Evolutionary conservation across 345 rosid species (phyloP), one percentile per base, ranked within the genome.

Genomic region (Litchi chinensis): DNA sequence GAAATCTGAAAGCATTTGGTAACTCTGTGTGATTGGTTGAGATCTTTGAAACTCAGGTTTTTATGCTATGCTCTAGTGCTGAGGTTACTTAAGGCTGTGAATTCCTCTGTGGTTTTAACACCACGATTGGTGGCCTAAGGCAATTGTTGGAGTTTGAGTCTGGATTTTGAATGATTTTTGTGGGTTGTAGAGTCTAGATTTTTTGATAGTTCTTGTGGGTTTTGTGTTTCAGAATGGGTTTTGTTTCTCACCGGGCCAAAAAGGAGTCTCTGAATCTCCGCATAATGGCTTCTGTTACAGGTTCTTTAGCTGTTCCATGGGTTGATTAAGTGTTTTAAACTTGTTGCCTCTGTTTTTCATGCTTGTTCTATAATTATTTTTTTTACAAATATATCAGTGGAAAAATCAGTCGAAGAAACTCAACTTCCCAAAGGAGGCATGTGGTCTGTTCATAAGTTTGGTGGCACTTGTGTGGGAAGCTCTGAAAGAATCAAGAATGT

Each of bases 401-500:
- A 86, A 78, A 82, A 78, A 52, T 65, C 87, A 0, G 72, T 77
- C 41, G 93, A 90, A 54, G 81, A 90, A 76, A 82, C 80, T 81
- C 79, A 77, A 43, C 81, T 94, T 71, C 92, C 91, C 0, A 92
- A 88, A 77, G 98, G 98, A 70, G 88, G 87, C 46, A 77, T 65
- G 86, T 97, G 99, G 99, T 89, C 95, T 32, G 93, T 97, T 77
- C 98, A 94, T 41, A 97, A 94, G 88, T 97, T 97, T 82, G 98
- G 99, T 50, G 99, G 99, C 41, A 97, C 99, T 3, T 97, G 99
- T 48, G 95, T 97, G 77, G 99, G 98, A 63, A 97, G 82, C 70
- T 91, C 96, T 6, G 90, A 94, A 81, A 87, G 97, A 77, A 92
- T 97, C 43, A 92, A 89, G 89, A 94, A 91, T 82, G 98, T 93